Base-by-base conservation (phyloP, 2,329 filamentous ascomycete species). In the Aureobasidium uvarum region DNA sequence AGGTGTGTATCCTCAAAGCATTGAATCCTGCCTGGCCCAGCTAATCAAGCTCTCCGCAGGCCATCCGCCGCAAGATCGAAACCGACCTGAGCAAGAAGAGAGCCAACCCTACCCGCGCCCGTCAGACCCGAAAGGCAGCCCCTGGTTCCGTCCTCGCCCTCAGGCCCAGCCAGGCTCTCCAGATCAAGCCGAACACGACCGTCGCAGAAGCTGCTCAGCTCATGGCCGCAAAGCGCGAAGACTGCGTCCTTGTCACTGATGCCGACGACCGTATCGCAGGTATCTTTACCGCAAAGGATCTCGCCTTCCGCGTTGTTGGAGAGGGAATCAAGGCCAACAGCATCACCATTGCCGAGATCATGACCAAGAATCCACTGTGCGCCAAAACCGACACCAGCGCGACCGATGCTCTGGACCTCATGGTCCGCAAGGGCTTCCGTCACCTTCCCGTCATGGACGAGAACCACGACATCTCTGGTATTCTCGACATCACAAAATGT, bases 381-480 rank as follows among this genome's bases (percentile, higher is more conserved):
- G 95, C 95, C 64, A 88, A 95, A 76, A 99, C 95, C 66, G 95
- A 99, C 76, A 99, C 95, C 39, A 98, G 94, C 78, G 95, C 95
- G 41, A 99, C 95, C 50, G 95, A 99, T 82, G 95, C 95, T 38
- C 81, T 99, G 69, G 94, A 99, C 78, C 84, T 98, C 66, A 99
- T 99, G 95, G 95, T 99, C 66, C 86, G 94, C 72, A 98, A 98
- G 81, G 95, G 95, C 20, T 99, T 99, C 83, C 88, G 95, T 71
- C 95, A 99, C 81, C 79, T 99, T 74, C 95, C 95, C 3, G 95
- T 99, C 70, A 99, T 99, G 95, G 95, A 99, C 78, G 95, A 99
- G 82, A 98, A 99, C 78, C 95, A 99, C 79, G 94, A 99, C 75
- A 99, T 99, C 68, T 96, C 93, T 8, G 95, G 95, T 81, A 93